These are phyloP conservation scores for Pseudevernia furfuracea DNA, from an alignment of 495 filamentous ascomycete genomes.

Conservation along the genomic window DNA sequence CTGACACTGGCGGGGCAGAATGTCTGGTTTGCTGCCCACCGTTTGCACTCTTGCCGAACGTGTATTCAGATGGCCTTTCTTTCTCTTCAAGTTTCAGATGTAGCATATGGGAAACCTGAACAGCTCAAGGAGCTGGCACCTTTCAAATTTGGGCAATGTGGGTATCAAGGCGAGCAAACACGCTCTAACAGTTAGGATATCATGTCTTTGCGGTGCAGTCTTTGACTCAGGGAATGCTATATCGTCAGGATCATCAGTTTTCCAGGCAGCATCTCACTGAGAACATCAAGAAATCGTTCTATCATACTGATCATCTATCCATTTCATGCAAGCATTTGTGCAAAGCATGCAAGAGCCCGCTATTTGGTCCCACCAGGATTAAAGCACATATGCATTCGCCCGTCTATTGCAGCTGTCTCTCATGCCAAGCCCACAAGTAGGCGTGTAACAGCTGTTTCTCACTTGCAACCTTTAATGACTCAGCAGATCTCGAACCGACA, in stretches of 20 bases:
- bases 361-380: neutral
- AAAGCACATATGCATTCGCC: neutral
- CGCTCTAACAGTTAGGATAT: neutral
- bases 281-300: neutral
- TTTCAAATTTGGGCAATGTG: neutral
- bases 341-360: neutral
- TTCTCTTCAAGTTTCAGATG: neutral
- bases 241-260: neutral
- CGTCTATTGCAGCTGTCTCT: neutral
- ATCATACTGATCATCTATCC: constrained; percentile 6
- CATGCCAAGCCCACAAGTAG: neutral
- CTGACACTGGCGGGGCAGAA: neutral
- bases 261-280: neutral
- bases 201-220: neutral
- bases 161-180: neutral
- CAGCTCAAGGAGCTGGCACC: neutral
- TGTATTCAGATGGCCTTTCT: neutral
- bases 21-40: neutral
- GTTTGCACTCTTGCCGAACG: neutral
- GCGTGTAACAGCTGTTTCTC: neutral
- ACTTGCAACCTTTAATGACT: constrained; percentile 27
- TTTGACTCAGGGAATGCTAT: neutral
- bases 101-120: neutral
- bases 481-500: constrained; percentile 76
- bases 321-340: neutral